Evolutionary conservation across 768 basidiomycete species (phyloP).

Genomic region (Hygrocybe punicea): DNA sequence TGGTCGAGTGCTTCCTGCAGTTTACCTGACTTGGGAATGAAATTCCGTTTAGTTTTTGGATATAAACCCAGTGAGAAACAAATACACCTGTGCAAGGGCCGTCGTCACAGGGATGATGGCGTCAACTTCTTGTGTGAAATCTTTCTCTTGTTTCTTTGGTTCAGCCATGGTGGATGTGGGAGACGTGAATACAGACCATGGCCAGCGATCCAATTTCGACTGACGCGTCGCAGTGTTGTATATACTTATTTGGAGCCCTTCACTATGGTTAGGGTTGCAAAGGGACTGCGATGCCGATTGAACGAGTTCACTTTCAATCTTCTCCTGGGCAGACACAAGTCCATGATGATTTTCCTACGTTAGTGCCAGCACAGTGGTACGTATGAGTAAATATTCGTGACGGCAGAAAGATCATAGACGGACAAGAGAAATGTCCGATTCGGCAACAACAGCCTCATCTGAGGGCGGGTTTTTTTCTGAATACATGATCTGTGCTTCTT

Average conservation of each 20-base stretch:
- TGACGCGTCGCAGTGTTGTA: constrained; percentile 68
- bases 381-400: constrained; percentile 35
- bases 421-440: constrained; percentile 42
- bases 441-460: constrained; percentile 8
- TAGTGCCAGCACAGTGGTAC: constrained; percentile 40
- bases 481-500: constrained; percentile 9
- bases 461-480: constrained; percentile 19
- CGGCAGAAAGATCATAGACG: constrained; percentile 44
- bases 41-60: neutral
- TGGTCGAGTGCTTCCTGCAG: constrained; percentile 87
- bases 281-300: neutral
- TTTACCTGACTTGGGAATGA: constrained; percentile 61
- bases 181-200: constrained; percentile 31
- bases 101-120: constrained; percentile 66
- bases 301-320: neutral
- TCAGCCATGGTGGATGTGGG: constrained; percentile 63
- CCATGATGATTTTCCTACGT: constrained; percentile 30
- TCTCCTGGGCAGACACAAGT: constrained; percentile 15
- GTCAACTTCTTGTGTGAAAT: constrained; percentile 83
- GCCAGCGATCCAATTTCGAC: constrained; percentile 31
- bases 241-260: constrained; percentile 34
- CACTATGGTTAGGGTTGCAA: neutral
- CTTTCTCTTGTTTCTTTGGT: constrained; percentile 80
- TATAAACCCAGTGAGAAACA: constrained; percentile 8
- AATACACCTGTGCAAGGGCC: constrained; percentile 64